phyloP scores from a whole-genome alignment of 257 asterid genomes.

The Solanum gandarillasii region DNA sequence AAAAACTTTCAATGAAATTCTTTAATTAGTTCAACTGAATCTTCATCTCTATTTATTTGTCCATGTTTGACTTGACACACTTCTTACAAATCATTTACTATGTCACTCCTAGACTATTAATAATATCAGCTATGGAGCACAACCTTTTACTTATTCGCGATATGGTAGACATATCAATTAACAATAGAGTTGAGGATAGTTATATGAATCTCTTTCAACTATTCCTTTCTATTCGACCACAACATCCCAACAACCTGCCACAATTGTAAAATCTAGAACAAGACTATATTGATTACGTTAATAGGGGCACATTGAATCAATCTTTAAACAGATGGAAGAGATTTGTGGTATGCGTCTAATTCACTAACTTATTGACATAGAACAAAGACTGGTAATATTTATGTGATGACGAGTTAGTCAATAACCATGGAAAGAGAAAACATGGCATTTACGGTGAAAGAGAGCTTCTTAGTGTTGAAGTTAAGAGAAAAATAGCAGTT shows the following conservation, averaged over 20 bases:
- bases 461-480: not conserved
- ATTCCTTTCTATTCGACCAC: not conserved
- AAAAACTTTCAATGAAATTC: not conserved
- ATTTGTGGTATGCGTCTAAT: not conserved
- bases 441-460: not conserved
- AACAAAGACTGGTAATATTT: not conserved
- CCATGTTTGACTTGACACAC: not conserved
- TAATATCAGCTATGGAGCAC: not conserved
- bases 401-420: not conserved
- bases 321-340: not conserved
- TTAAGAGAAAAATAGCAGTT: not conserved
- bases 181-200: not conserved
- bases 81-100: not conserved
- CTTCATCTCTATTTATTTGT: not conserved
- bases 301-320: not conserved
- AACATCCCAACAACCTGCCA: not conserved
- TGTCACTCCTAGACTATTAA: not conserved
- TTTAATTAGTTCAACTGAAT: not conserved
- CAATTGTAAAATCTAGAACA: not conserved
- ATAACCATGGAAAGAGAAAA: not conserved
- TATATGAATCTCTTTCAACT: not conserved
- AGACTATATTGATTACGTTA: not conserved
- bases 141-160: not conserved
- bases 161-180: not conserved
- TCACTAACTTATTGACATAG: too few species aligned